Conservation (phyloP, 768 basidiomycete genomes). For the Arthromyces matolae region DNA sequence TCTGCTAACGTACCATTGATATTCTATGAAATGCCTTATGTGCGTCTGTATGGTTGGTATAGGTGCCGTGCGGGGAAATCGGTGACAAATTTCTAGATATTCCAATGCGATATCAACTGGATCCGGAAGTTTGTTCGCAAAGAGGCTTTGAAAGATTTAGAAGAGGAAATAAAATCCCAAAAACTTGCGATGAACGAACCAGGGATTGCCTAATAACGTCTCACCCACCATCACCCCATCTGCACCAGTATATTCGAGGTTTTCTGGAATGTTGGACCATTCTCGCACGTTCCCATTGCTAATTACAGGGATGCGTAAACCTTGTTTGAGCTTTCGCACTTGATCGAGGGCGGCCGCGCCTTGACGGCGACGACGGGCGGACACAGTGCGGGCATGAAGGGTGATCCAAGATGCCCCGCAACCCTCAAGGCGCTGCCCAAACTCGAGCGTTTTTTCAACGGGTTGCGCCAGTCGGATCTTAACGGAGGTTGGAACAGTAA, state of each 20-base stretch:
- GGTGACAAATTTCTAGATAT: slow-evolving; percentile 60
- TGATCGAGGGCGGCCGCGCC: slow-evolving; percentile 66
- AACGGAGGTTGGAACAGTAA: slow-evolving; percentile 60
- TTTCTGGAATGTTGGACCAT: slow-evolving; percentile 52
- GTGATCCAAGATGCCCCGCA: slow-evolving; percentile 69
- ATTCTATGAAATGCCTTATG: slow-evolving; percentile 63
- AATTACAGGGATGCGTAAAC: slow-evolving; percentile 53
- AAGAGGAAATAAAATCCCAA: neutral
- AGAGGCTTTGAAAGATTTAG: slow-evolving; percentile 42
- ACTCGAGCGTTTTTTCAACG: slow-evolving; percentile 45
- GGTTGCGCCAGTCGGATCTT: slow-evolving; percentile 64
- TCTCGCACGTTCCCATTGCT: slow-evolving; percentile 77
- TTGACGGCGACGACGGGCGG: slow-evolving; percentile 63
- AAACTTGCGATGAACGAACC: slow-evolving; percentile 33
- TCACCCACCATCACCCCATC: slow-evolving; percentile 83
- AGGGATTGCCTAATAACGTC: slow-evolving; percentile 70
- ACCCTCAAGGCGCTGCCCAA: slow-evolving; percentile 57
- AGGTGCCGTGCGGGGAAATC: slow-evolving; percentile 46
- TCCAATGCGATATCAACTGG: slow-evolving; percentile 66
- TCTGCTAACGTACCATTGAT: slow-evolving; percentile 52
- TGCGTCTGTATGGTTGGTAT: slow-evolving; percentile 56
- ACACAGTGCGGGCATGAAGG: slow-evolving; percentile 71
- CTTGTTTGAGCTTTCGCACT: slow-evolving; percentile 52
- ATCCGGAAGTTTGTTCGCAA: slow-evolving; percentile 50
- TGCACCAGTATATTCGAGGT: slow-evolving; percentile 54